Evolutionary conservation across 2,329 filamentous ascomycete genomes (phyloP).

Genomic region (Epichloe aotearoae): DNA sequence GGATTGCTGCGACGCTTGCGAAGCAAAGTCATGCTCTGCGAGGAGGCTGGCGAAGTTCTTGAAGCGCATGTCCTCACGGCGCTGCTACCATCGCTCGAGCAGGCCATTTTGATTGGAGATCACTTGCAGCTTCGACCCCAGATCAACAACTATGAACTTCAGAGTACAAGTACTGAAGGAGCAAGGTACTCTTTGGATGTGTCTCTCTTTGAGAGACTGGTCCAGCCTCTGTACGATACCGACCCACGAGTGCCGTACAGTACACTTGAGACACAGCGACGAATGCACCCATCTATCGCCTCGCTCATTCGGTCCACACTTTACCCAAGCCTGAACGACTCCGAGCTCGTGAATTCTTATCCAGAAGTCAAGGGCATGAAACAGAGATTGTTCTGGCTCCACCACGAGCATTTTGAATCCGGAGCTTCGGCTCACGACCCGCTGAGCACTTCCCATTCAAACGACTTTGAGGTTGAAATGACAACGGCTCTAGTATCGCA

Average conservation of each 20-base stretch:
- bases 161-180: conserved; percentile 34
- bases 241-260: conserved; percentile 16
- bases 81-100: conserved; percentile 45
- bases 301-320: conserved; percentile 41
- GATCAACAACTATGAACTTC: conserved; percentile 41
- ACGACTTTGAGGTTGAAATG: conserved; percentile 52
- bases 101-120: conserved; percentile 51
- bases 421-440: conserved; percentile 16
- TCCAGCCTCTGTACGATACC: conserved; percentile 19
- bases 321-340: conserved; percentile 44
- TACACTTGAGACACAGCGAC: conserved; percentile 42
- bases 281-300: conserved; percentile 53
- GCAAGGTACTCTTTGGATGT: conserved; percentile 40
- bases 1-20: conserved; percentile 33
- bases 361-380: conserved; percentile 41
- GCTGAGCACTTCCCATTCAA: conserved; percentile 34
- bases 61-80: conserved; percentile 50
- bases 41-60: conserved; percentile 57
- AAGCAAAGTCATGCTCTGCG: conserved; percentile 47
- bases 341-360: conserved; percentile 20
- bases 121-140: conserved; percentile 48
- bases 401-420: conserved; percentile 39
- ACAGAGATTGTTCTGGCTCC: conserved; percentile 44
- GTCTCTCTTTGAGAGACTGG: conserved; percentile 48
- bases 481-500: conserved; percentile 48